Evolutionary conservation across 179 eudicot genomes (phyloP).

Genomic region (Silene noctiflora): DNA sequence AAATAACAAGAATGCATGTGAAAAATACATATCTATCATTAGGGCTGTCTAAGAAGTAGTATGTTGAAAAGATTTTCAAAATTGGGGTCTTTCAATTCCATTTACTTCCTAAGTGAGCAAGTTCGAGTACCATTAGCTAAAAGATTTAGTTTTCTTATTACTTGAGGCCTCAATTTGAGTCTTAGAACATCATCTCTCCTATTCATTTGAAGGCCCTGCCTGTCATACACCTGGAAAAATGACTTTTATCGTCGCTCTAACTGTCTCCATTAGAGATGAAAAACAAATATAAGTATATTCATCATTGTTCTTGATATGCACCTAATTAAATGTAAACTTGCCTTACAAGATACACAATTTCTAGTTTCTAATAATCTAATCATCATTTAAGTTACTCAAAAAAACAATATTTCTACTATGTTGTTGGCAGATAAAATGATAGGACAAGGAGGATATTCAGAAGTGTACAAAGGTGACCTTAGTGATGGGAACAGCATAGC

Average conservation of each 20-base stretch:
- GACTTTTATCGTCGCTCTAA: background rate
- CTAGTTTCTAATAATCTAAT: background rate
- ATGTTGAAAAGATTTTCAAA: too few species aligned
- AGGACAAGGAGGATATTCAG: constrained; percentile 89
- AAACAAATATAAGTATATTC: background rate
- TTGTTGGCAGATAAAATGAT: constrained; percentile 61
- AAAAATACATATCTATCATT: too few species aligned
- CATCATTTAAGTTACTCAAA: background rate
- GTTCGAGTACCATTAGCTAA: too few species aligned
- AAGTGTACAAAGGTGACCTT: constrained; percentile 73
- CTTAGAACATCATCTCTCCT: too few species aligned
- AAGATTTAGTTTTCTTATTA: too few species aligned
- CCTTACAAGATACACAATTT: background rate
- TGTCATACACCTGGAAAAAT: background rate
- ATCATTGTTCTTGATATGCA: background rate
- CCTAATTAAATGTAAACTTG: background rate
- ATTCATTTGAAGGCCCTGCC: too few species aligned
- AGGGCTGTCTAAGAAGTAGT: too few species aligned
- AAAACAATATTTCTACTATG: too few species aligned
- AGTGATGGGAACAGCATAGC: constrained; percentile 56
- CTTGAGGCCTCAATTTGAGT: too few species aligned
- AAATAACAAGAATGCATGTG: too few species aligned
- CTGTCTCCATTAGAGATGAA: background rate
- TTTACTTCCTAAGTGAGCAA: too few species aligned
- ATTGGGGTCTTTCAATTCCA: too few species aligned